These are phyloP conservation scores for Chlorella vulgaris DNA, from an alignment of 139 green algal species.

Conservation along the genomic window DNA sequence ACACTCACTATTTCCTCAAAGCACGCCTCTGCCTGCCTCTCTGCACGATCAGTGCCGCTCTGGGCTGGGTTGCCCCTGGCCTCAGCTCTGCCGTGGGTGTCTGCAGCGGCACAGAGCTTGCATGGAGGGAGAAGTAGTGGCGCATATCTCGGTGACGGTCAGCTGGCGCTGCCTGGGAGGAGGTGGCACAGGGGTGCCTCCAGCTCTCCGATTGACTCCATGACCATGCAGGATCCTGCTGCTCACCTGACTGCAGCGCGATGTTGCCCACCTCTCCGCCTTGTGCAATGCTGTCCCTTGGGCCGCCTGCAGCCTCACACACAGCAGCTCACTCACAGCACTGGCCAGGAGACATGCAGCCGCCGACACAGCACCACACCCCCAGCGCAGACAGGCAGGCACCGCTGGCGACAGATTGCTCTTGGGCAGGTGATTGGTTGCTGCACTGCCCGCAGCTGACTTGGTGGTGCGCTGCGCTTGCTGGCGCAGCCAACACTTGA, in stretches of 20 bases:
- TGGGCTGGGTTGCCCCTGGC: constrained; percentile 9
- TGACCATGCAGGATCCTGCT: background rate
- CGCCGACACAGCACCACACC: too few species aligned
- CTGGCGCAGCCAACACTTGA: too few species aligned
- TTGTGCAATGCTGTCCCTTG: background rate
- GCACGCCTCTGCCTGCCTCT: constrained; percentile 10
- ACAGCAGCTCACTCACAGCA: background rate
- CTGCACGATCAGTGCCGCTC: constrained; percentile 12
- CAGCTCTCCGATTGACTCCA: too few species aligned
- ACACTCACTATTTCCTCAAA: constrained; percentile 20
- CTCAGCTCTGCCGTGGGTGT: constrained; percentile 14
- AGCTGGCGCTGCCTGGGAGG: background rate
- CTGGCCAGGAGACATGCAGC: too few species aligned
- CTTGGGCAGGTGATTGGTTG: too few species aligned
- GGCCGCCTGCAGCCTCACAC: background rate
- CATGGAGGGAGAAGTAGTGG: background rate
- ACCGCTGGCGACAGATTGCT: too few species aligned
- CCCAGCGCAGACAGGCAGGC: too few species aligned
- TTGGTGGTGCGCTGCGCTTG: background rate
- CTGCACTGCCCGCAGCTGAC: too few species aligned
- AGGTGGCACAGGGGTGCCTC: too few species aligned
- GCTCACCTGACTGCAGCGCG: constrained; percentile 28
- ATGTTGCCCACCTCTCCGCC: constrained; percentile 41
- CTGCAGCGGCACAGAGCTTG: background rate
- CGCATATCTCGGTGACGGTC: background rate